Evolutionary conservation across 345 rosid genomes (phyloP), one percentile per base, ranked within the genome.

Genomic region (Eucalyptus virginea): DNA sequence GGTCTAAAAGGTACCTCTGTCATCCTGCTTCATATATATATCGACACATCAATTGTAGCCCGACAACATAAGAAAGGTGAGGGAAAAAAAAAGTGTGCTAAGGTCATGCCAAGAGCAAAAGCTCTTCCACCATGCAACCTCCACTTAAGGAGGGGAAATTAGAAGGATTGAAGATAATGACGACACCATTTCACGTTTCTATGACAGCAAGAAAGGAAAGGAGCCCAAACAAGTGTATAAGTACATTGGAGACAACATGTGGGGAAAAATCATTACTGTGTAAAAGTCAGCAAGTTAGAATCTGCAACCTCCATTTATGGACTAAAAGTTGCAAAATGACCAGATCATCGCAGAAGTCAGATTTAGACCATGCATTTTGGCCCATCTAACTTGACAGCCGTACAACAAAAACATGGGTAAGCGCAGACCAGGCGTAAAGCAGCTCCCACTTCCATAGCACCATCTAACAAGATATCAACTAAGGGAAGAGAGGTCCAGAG

Each of bases 1-100:
- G 95, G 95, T 86, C 93, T 90, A 88, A 94, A 94, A 49, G 94
- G 95, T 26, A 87, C 26, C 88, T 90, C 93, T 26, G 92, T 77
- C 95, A 94, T 94, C 87, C 94, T 94, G 93, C 86, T 77, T 77
- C 83, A 77, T 40, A 21, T 19, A 21, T 40, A 77, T 37, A 21
- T 72, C 12, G 4, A 72, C 21, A 69, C 40, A 34, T 77, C 83
- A 77, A 77, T 21, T 40, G 23, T 37, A 77, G 8, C 83, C 45
- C 47, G 2, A 77, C 17, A 3, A 77, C 83, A 77, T 72, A 37
- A 16, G 10, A 40, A 86, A 44, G 89, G 50, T 60, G 19, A 62
- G 58, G 56, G 28, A 28, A 88, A 56, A 44, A 32, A 62, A 65
- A 28, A 23, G 65, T 14, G 34, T 8, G 21, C 86, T 77, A 77